phyloP scores from a whole-genome alignment of 1,284 basidiomycete species.

The Papiliotrema fonsecae region DNA sequence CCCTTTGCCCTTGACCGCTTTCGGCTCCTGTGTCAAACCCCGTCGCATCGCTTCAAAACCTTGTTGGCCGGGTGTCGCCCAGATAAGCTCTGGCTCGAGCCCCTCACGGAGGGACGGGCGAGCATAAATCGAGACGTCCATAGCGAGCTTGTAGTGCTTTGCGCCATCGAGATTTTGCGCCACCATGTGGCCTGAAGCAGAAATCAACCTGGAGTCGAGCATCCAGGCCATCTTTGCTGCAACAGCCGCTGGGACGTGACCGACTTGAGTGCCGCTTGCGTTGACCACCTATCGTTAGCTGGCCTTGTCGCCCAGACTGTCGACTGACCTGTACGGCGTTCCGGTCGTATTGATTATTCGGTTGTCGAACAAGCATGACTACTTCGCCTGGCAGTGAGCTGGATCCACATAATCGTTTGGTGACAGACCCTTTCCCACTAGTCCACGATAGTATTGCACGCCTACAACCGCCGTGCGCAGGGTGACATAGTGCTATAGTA shows the following conservation, averaged over 20 bases:
- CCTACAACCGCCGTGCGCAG: constrained; percentile 66
- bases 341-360: constrained; percentile 63
- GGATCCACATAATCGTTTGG: too few species aligned
- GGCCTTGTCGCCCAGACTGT: too few species aligned
- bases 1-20: constrained; percentile 8
- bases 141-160: constrained; percentile 55
- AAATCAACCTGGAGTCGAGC: constrained; percentile 60
- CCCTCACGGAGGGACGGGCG: constrained; percentile 52
- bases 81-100: constrained; percentile 63
- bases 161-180: constrained; percentile 47
- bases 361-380: constrained; percentile 67
- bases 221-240: constrained; percentile 62
- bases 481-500: constrained; percentile 61
- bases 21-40: constrained; percentile 7
- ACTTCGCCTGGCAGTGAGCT: too few species aligned
- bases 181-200: constrained; percentile 61
- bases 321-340: constrained; percentile 43
- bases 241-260: constrained; percentile 63
- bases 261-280: constrained; percentile 66
- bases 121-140: constrained; percentile 67
- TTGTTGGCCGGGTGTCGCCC: constrained; percentile 66
- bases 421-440: constrained; percentile 70
- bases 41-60: constrained; percentile 47
- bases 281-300: constrained; percentile 60
- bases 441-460: constrained; percentile 73